Base-by-base conservation (phyloP, 306 rosid genomes). In the Astragalus glycyphyllos region DNA sequence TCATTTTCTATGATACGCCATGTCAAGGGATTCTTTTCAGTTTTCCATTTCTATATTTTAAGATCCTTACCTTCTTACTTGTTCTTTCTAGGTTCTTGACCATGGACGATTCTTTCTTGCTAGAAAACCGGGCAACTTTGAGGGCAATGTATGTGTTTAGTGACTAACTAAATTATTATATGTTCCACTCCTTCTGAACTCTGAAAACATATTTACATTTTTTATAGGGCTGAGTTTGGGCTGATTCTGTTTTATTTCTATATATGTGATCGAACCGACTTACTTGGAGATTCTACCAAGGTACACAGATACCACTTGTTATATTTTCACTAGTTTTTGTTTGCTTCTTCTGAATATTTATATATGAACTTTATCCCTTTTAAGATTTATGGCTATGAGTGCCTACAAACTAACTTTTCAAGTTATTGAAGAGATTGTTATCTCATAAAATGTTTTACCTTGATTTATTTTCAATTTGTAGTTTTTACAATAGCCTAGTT, bases 21-120 rank as follows among this genome's bases (percentile, higher is more conserved):
- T 61, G 40, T 67, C 63, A 56, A 50, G 49, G 71, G 67, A 0
- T 84, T 73, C 54, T 48, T 45, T 57, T 45, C 57, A 58, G 65
- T 50, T 72, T 44, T 55, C 41, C 38, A 14, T 53, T 31, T 77
- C 14, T 76, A 12, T 51, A 46, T 37, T 74, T 64, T 35, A 48
- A 58, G 35, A 69, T 58, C 62, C 79, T 81, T 69, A 75, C 54
- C 58, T 70, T 63, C 45, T 83, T 74, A 47, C 54, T 71, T 68
- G 63, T 64, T 68, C 44, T 65, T 69, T 77, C 60, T 75, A 95
- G 99, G 92, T 95, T 95, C 83, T 62, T 91, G 81, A 89, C 96
- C 32, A 79, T 95, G 96, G 99, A 95, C 56, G 99, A 91, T 48
- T 75, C 91, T 26, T 95, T 95, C 85, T 79, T 91, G 80, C 82